Conservation (phyloP, 2,329 filamentous ascomycete genomes). For the Cercospora berteroae region DNA sequence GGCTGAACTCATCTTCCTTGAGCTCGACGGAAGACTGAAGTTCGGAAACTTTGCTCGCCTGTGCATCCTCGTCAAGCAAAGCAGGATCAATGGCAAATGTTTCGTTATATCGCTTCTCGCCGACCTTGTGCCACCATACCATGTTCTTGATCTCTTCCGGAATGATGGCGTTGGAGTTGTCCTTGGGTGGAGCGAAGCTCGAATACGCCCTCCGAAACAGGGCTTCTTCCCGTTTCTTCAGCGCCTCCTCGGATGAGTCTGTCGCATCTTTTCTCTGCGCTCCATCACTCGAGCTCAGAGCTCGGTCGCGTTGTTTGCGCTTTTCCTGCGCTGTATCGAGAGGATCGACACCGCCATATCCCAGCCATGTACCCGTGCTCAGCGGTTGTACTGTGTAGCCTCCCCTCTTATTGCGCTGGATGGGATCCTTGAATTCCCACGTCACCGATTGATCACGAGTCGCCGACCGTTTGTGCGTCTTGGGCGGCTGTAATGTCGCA, state of each 20-base stretch:
- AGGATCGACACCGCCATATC: slow-evolving; percentile 51
- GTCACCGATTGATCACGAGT: slow-evolving; percentile 55
- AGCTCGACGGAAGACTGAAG: slow-evolving; percentile 32
- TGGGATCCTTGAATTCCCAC: slow-evolving; percentile 43
- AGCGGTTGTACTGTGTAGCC: slow-evolving; percentile 66
- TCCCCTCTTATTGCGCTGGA: slow-evolving; percentile 40
- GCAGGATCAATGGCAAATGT: slow-evolving; percentile 57
- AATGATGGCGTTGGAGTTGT: slow-evolving; percentile 69
- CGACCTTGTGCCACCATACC: slow-evolving; percentile 74
- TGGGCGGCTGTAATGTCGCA: slow-evolving; percentile 64
- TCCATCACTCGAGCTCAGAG: slow-evolving; percentile 64
- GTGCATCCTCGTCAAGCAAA: slow-evolving; percentile 39
- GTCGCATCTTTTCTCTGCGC: slow-evolving; percentile 41
- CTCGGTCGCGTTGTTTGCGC: slow-evolving; percentile 69
- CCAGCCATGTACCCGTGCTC: slow-evolving; percentile 64
- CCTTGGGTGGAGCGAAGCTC: slow-evolving; percentile 73
- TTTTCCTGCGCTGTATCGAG: slow-evolving; percentile 54
- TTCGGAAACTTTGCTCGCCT: not conserved
- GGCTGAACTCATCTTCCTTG: slow-evolving; percentile 38
- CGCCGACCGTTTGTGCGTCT: slow-evolving; percentile 67
- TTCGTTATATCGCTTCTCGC: slow-evolving; percentile 64
- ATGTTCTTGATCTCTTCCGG: slow-evolving; percentile 65
- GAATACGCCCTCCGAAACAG: slow-evolving; percentile 76
- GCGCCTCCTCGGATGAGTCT: slow-evolving; percentile 39
- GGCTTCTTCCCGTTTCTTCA: slow-evolving; percentile 64